Percentiles rank a stretch among this genome's conserved stretches.
Evolutionary conservation across 2,329 filamentous ascomycete species (phyloP).

Genomic region (Colletotrichum noveboracense): DNA sequence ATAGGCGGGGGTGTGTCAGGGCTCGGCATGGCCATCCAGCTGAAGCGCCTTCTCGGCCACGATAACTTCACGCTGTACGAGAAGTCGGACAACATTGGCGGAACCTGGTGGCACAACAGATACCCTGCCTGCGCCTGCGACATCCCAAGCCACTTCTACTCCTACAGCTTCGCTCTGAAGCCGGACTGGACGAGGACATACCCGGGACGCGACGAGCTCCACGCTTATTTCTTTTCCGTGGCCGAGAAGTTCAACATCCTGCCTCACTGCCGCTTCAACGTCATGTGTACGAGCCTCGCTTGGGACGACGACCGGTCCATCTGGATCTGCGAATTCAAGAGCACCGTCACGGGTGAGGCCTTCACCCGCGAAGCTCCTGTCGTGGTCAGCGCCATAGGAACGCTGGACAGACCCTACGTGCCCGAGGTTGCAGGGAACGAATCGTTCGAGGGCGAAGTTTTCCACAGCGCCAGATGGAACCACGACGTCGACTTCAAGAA

Average conservation of each 20-base stretch:
- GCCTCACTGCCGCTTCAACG: conserved; percentile 23
- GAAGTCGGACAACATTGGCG: conserved; percentile 25
- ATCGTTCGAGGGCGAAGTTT: not conserved
- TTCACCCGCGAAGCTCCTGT: not conserved
- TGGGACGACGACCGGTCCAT: not conserved
- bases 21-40: not conserved
- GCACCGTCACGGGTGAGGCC: not conserved
- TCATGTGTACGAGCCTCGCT: conserved; percentile 1
- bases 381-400: not conserved
- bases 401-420: not conserved
- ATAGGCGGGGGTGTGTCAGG: not conserved
- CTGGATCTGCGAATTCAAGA: not conserved
- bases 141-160: conserved; percentile 28
- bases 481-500: not conserved
- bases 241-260: conserved; percentile 24
- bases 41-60: not conserved
- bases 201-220: conserved; percentile 30
- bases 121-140: conserved; percentile 19
- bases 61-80: conserved; percentile 27
- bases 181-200: conserved; percentile 30
- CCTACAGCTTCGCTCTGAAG: conserved; percentile 31
- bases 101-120: conserved; percentile 25
- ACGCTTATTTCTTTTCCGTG: conserved; percentile 26
- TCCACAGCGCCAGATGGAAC: not conserved
- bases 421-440: not conserved